Base-by-base conservation (phyloP, 2,329 filamentous ascomycete genomes). In the Didymella sp. region DNA sequence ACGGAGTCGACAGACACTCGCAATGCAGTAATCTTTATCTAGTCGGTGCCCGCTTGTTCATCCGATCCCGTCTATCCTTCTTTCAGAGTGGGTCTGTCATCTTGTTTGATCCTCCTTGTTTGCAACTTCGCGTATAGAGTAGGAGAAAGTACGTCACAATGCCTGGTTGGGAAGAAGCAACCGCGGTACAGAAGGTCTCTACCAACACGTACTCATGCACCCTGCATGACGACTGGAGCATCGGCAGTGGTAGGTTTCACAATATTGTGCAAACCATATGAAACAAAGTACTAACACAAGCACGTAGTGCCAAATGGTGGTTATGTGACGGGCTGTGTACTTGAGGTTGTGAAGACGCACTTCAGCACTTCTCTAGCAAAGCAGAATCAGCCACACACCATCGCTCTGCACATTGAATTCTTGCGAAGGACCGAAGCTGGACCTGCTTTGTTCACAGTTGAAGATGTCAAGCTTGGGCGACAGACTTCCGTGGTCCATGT, bases 301-400 rank as follows among this genome's bases (percentile, higher is more conserved):
- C 4, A 2, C 50, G 31, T 67, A 88, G 89, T 91, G 12, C 88
- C 88, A 6, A 87, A 91, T 72, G 89, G 89, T 49, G 89, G 89
- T 56, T 89, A 88, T 66, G 84, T 89, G 15, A 87, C 87, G 9
- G 81, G 86, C 0, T 80, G 84, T 45, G 81, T 91, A 59, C 80
- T 89, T 59, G 80, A 81, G 51, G 84, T 87, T 17, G 85, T 85
- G 22, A 75, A 77, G 9, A 80, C 77, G 2, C 87, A 90, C 73
- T 88, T 88, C 77, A 73, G 62, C 24, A 83, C 80, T 6, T 83
- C 86, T 6, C 82, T 88, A 19, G 76, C 80, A 58, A 79, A 82
- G 47, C 84, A 83, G 47, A 82, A 85, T 56, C 84, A 86, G 71
- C 85, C 87, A 1, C 82, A 88, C 54, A 86, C 86, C 5, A 84